Evolutionary conservation across 495 filamentous ascomycete species (phyloP), one percentile per base, ranked within the genome.

Genomic region (Penicillium lagena): DNA sequence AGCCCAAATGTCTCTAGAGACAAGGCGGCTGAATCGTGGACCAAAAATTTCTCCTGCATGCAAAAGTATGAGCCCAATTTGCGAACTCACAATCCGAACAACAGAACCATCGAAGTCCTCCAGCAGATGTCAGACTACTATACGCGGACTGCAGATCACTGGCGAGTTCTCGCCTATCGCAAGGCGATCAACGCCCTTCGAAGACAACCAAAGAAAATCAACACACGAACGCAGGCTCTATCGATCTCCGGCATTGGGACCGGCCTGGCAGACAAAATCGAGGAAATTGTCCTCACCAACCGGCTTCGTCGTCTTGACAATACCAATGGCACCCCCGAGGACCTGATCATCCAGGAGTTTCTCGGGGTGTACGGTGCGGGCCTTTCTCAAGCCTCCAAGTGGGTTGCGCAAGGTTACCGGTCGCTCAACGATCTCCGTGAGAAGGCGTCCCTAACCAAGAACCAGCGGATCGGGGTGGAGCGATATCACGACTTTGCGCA

Each of bases 111-210:
- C 42, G 76, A 83, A 28, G 62, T 90, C n/a, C 70, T 96, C 7
- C 78, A 90, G 50, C 71, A 86, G 50, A 91, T 96, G 88, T 72
- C 78, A 39, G 80, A 86, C 43, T 88, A 94, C 63, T 96, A 96
- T 59, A 79, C 71, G 2, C 73, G 80, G 11, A 80, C 73, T 7
- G 71, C 78, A 9, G 93, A 98, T 54, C 72, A 80, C n/a, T 98
- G 90, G 87, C 81, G 89, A 6, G 73, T 72, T 0, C 61, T 79
- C 2, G 85, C 88, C 13, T 96, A 96, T 57, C 82, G 90, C 15
- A 87, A 85, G 58, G 89, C 81, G 5, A 87, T 95, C 47, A 61
- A 72, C 34, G 85, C 81, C 3, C 73, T 98, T 32, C 75, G 77
- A 12, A 80, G 77, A 22, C 87, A 95, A 46, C 55, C 64, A 0